Conservation (phyloP, 257 asterid species). For the Echium plantagineum region DNA sequence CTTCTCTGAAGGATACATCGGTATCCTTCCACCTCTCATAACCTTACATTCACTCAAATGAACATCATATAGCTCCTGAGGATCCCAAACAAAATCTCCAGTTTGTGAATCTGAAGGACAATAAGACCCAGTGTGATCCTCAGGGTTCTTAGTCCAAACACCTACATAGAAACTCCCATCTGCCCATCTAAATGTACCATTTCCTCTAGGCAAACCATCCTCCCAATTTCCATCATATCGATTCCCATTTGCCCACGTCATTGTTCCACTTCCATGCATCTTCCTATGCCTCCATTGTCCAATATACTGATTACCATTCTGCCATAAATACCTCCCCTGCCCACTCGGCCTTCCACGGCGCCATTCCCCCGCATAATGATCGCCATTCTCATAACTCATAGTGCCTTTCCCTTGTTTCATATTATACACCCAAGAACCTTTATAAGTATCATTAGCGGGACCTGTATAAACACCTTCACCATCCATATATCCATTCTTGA, state of each 20-base stretch:
- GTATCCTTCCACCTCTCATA: constrained; percentile 41
- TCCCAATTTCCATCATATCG: constrained; percentile 76
- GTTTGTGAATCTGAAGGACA: constrained; percentile 41
- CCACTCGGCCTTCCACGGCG: constrained; percentile 54
- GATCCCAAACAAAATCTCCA: constrained; percentile 55
- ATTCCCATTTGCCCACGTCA: constrained; percentile 67
- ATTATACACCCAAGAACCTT: constrained; percentile 60
- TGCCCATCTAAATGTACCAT: constrained; percentile 61
- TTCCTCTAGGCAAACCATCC: constrained; percentile 69
- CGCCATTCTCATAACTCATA: constrained; percentile 54
- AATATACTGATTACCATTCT: constrained; percentile 56
- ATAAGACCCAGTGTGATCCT: constrained; percentile 69
- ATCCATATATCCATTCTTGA: constrained; percentile 70
- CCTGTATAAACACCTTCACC: constrained; percentile 82
- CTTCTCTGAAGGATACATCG: constrained; percentile 59
- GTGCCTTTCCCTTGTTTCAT: constrained; percentile 64
- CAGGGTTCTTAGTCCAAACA: constrained; percentile 61
- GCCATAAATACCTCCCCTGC: constrained; percentile 74
- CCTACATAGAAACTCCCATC: constrained; percentile 88
- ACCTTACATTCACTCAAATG: constrained; percentile 37
- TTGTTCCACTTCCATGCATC: constrained; percentile 65
- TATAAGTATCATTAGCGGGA: constrained; percentile 44
- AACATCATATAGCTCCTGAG: constrained; percentile 40
- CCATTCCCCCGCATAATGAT: constrained; percentile 69
- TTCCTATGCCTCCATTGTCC: constrained; percentile 74